Evolutionary conservation across 192 early-diverging fungal species (phyloP).

Genomic region (Kappamyces sp.): DNA sequence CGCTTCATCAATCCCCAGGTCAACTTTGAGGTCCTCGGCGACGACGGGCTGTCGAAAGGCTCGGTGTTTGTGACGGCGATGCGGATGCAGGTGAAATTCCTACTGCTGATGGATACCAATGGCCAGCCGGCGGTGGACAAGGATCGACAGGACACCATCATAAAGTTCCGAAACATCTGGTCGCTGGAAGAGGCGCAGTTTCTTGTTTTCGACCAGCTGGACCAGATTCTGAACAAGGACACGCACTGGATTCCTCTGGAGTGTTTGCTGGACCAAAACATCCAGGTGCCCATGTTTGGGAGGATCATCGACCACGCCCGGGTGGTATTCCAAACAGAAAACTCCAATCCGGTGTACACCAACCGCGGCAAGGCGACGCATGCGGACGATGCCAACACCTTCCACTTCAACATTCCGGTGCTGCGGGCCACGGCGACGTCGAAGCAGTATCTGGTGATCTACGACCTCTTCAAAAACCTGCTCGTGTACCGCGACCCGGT

Average conservation of each 20-base stretch:
- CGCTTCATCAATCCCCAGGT: slow-evolving; percentile 68
- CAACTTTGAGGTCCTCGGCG: slow-evolving; percentile 52
- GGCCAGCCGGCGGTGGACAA: slow-evolving; percentile 32
- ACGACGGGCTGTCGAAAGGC: slow-evolving; percentile 27
- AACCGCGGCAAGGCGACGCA: slow-evolving; percentile 28
- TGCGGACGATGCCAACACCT: slow-evolving; percentile 47
- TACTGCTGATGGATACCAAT: slow-evolving; percentile 51
- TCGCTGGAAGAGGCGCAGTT: slow-evolving; percentile 63
- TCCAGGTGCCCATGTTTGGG: slow-evolving; percentile 43
- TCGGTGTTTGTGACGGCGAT: slow-evolving; percentile 56
- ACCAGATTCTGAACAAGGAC: slow-evolving; percentile 35
- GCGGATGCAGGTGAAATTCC: slow-evolving; percentile 49
- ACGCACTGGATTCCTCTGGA: slow-evolving; percentile 68
- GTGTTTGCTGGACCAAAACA: slow-evolving; percentile 47
- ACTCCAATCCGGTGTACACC: slow-evolving; percentile 63
- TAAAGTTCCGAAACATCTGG: slow-evolving; percentile 57
- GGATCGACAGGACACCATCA: slow-evolving; percentile 44
- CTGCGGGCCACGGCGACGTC: slow-evolving; percentile 69
- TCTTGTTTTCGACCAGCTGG: slow-evolving; percentile 30
- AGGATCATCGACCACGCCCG: slow-evolving; percentile 53
- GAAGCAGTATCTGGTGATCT: slow-evolving; percentile 64
- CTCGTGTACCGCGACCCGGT: slow-evolving; percentile 79
- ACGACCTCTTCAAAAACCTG: slow-evolving; percentile 70
- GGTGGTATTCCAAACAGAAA: slow-evolving; percentile 55
- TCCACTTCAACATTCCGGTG: slow-evolving; percentile 67